These are phyloP conservation scores for Phlebiopsis flavidoalba DNA, from an alignment of 768 basidiomycete species.

Conservation along the genomic window DNA sequence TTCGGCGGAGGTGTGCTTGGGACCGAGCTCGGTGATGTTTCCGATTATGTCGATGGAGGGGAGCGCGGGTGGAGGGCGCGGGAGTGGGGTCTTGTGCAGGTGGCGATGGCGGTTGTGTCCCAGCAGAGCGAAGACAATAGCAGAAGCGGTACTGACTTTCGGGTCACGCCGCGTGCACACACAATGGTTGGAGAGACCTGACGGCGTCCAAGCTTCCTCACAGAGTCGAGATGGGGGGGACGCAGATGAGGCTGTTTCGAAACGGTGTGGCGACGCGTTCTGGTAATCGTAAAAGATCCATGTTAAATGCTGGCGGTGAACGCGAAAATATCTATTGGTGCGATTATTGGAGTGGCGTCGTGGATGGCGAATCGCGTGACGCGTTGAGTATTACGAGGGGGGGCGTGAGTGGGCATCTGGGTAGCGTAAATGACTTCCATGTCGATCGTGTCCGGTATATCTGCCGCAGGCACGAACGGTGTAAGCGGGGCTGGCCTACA, in stretches of 20 bases:
- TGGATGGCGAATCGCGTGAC: not conserved
- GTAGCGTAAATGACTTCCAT: slow-evolving; percentile 4
- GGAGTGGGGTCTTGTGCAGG: not conserved
- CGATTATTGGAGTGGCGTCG: slow-evolving; percentile 31
- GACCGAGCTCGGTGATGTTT: not conserved
- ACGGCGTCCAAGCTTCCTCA: slow-evolving; percentile 28
- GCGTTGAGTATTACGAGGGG: slow-evolving; percentile 36
- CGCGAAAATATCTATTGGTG: slow-evolving; percentile 48
- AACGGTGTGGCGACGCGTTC: slow-evolving; percentile 9
- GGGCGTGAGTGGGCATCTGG: slow-evolving; percentile 49
- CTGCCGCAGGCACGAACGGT: not conserved
- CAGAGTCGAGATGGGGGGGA: slow-evolving; percentile 23
- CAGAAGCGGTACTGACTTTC: slow-evolving; percentile 48
- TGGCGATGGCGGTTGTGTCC: not conserved
- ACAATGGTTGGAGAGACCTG: slow-evolving; percentile 51
- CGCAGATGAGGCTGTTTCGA: slow-evolving; percentile 30
- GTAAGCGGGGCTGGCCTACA: not conserved
- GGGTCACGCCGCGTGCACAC: slow-evolving; percentile 47
- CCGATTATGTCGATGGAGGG: not conserved
- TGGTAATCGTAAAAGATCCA: not conserved
- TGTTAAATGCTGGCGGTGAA: slow-evolving; percentile 36
- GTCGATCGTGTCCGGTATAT: slow-evolving; percentile 5
- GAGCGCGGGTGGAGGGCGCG: not conserved
- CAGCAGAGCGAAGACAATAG: slow-evolving; percentile 55
- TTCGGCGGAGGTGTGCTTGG: not conserved